phyloP scores from a whole-genome alignment of 2,329 filamentous ascomycete genomes.

The Xylaria sp. region DNA sequence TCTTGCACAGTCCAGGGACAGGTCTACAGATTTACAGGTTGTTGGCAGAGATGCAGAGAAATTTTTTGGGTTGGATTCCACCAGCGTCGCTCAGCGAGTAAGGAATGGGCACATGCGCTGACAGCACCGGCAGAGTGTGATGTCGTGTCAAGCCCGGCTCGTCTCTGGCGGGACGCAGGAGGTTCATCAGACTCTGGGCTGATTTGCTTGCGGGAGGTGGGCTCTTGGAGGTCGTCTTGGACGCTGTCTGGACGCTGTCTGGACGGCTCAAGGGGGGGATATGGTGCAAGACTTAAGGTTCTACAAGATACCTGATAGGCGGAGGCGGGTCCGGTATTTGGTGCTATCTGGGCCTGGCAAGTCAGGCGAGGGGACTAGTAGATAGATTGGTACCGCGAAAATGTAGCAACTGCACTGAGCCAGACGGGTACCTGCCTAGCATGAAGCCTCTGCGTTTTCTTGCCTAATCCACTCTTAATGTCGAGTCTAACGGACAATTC shows the following conservation, averaged over 20 bases:
- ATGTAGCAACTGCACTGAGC: not conserved
- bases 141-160: conserved; percentile 37
- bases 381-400: not conserved
- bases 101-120: conserved; percentile 38
- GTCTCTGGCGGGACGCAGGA: conserved; percentile 33
- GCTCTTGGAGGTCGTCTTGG: conserved; percentile 3
- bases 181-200: conserved; percentile 35
- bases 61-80: conserved; percentile 31
- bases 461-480: not conserved
- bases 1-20: not conserved
- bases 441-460: conserved; percentile 4
- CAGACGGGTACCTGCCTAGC: conserved; percentile 6
- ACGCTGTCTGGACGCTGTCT: conserved; percentile 3
- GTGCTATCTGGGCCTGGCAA: not conserved
- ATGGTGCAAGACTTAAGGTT: conserved; percentile 7
- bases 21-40: not conserved
- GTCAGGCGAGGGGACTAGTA: not conserved
- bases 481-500: not conserved
- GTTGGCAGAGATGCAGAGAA: conserved; percentile 13
- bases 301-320: not conserved
- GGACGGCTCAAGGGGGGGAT: not conserved
- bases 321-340: not conserved
- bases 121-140: conserved; percentile 35
- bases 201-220: conserved; percentile 28
- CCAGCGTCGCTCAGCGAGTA: conserved; percentile 38